Evolutionary conservation across 768 basidiomycete genomes (phyloP), one percentile per base, ranked within the genome.

Genomic region (Pulveroboletus sp.): DNA sequence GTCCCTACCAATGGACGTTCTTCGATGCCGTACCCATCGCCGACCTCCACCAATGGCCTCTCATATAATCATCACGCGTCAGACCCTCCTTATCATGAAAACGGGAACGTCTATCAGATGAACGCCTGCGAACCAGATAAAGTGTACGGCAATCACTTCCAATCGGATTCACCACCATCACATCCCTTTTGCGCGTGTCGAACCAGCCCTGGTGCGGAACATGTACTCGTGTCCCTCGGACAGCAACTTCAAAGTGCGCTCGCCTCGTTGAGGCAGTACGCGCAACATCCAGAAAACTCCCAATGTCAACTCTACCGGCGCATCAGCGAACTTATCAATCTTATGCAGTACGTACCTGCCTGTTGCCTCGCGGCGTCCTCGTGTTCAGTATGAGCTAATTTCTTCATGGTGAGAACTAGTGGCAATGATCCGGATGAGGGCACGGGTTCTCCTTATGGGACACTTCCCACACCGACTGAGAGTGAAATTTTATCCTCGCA

Each of bases 221-320:
- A 84, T 48, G 73, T 81, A 10, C 77, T 85, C 55, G 76, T 85
- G 45, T 69, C 76, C 17, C 75, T 89, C 22, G 76, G 77, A 10
- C 83, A 84, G 49, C 80, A 85, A 55, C 74, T 88, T 13, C 79
- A 83, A 58, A 75, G 60, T 45, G 78, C 84, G 0, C 59, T 83
- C 10, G 71, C 65, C 34, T 71, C 82, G 10, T 69, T 86, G 32
- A 74, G 84, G 45, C 82, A 84, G 60, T 84, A 79, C 56, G 73
- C 75, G 29, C 77, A 81, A 49, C 84, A 83, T 57, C 72, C 76
- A 17, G 68, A 76, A 19, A 75, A 77, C 44, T 66, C 80, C 5
- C 69, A 67, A 31, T 87, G 86, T 56, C 61, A 75, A 31, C 62
- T 86, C 6, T 81, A 75, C 58, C 73, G 80, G 43, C 77, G 80